Conservation (phyloP, 805 yeast species). For the Saccharomycopsis capsularis region DNA sequence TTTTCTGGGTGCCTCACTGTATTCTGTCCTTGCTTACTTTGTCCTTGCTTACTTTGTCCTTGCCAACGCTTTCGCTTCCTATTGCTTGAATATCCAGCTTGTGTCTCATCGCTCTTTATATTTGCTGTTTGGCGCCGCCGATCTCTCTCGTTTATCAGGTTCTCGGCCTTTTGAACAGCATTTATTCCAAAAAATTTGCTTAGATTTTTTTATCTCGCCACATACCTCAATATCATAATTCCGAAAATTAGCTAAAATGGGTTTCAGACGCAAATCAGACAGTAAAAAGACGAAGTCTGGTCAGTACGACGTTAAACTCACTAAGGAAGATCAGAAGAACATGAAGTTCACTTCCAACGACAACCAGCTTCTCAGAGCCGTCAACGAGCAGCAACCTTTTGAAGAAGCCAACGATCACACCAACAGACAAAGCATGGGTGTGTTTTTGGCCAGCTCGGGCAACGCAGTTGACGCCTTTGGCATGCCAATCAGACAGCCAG, state of each 20-base stretch:
- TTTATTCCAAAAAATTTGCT: no score
- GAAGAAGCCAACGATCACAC: conserved; percentile 48
- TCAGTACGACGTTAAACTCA: conserved; percentile 40
- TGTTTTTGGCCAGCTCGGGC: conserved; percentile 38
- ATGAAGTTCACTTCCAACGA: conserved; percentile 26
- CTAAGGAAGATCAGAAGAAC: conserved; percentile 28
- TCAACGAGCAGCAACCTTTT: conserved; percentile 93
- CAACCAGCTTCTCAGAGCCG: conserved; percentile 90
- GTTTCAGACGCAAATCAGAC: conserved; percentile 17
- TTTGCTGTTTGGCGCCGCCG: no score
- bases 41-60: background rate
- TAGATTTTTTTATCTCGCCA: conserved; percentile 3
- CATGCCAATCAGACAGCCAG: conserved; percentile 66
- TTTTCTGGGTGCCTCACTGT: background rate
- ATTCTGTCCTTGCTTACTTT: background rate
- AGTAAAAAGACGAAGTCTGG: conserved; percentile 24
- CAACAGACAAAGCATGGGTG: conserved; percentile 32
- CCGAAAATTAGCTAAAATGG: no score
- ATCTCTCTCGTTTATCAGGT: background rate
- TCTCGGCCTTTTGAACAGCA: background rate
- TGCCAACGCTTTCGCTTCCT: background rate
- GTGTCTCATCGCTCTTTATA: background rate
- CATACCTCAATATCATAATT: background rate
- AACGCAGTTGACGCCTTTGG: conserved; percentile 83
- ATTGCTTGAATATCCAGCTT: background rate